Conservation (phyloP, 2,329 filamentous ascomycete genomes). For the Aspergillus ruber region DNA sequence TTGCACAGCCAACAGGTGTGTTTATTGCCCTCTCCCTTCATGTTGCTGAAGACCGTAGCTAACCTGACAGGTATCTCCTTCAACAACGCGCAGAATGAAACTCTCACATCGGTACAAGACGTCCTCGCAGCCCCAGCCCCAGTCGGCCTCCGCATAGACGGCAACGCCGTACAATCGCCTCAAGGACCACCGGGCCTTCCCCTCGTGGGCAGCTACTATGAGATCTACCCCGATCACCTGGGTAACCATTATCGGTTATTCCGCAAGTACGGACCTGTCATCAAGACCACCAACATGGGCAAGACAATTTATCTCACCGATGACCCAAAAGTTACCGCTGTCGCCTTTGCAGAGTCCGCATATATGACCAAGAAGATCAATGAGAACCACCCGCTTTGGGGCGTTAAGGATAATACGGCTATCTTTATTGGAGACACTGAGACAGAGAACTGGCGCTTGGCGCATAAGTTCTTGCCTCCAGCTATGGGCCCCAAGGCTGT, state of each 20-base stretch:
- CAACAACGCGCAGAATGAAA: constrained; percentile 2
- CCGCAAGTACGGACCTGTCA: constrained; percentile 44
- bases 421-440: constrained; percentile 22
- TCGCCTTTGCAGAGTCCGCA: constrained; percentile 42
- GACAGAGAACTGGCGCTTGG: constrained; percentile 24
- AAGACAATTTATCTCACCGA: constrained; percentile 45
- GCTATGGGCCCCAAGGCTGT: constrained; percentile 54
- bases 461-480: constrained; percentile 57
- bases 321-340: constrained; percentile 40
- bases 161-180: constrained; percentile 14
- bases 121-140: constrained; percentile 2
- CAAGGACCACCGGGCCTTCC: constrained; percentile 17
- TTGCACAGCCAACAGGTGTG: constrained; percentile 42
- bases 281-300: constrained; percentile 49
- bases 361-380: constrained; percentile 48
- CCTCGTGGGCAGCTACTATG: constrained; percentile 46
- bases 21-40: neutral
- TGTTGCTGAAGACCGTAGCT: neutral
- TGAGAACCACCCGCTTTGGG: constrained; percentile 17
- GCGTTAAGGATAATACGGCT: constrained; percentile 16
- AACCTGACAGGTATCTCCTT: constrained; percentile 8
- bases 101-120: constrained; percentile 4
- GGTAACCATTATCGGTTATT: constrained; percentile 51
- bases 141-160: constrained; percentile 17
- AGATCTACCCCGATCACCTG: constrained; percentile 51